Evolutionary conservation across 305 asterid genomes (phyloP).

Genomic region (Fraxinus paxiana): DNA sequence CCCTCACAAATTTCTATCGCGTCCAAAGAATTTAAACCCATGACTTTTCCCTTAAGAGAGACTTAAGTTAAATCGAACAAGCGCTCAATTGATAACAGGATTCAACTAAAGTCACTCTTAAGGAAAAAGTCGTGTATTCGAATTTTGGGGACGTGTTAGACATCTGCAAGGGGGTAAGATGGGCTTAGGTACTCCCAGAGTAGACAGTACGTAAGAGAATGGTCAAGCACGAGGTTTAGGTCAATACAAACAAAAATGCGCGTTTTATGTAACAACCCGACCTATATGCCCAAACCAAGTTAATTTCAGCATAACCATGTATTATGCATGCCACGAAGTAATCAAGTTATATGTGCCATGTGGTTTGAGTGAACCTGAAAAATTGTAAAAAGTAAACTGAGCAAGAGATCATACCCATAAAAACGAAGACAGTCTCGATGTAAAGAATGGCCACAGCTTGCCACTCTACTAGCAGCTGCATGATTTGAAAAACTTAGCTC

Average conservation of each 20-base stretch:
- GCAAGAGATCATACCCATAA: conserved; percentile 65
- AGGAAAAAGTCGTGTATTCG: background rate
- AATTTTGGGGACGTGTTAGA: background rate
- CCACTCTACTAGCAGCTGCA: conserved; percentile 99
- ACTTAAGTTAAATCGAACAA: background rate
- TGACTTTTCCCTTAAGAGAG: background rate
- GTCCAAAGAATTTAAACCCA: background rate
- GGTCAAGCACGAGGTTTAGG: background rate
- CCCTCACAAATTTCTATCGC: background rate
- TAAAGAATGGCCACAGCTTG: conserved; percentile 94
- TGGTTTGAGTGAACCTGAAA: background rate
- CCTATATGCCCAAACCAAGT: background rate
- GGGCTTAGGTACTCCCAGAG: background rate
- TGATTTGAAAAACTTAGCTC: conserved; percentile 97
- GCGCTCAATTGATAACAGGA: background rate
- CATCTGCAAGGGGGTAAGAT: background rate
- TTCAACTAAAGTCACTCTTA: background rate
- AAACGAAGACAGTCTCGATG: conserved; percentile 96
- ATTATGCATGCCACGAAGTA: conserved; percentile 13
- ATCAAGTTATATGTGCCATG: background rate
- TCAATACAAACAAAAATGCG: background rate
- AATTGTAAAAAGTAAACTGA: conserved; percentile 13
- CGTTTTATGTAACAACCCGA: background rate
- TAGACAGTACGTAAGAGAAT: background rate
- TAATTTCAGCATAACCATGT: conserved; percentile 13